Evolutionary conservation across 225 moss, liverwort and hornwort species (phyloP).

Genomic region (Asterella californica): DNA sequence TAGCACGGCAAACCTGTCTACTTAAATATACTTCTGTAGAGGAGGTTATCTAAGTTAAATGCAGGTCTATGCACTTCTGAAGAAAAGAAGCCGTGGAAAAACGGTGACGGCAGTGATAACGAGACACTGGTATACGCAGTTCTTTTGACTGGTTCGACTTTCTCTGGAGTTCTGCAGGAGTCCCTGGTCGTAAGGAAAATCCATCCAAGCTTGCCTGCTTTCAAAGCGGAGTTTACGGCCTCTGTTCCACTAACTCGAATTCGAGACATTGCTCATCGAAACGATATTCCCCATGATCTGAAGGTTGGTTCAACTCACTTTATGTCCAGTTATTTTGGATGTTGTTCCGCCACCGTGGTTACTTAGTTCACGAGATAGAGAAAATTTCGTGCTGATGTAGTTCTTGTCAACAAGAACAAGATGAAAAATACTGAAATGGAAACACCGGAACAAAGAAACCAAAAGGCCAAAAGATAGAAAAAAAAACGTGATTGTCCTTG

Average conservation of each 20-base stretch:
- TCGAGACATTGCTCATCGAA: conserved; percentile 90
- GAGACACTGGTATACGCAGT: neutral
- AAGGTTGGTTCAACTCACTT: conserved; percentile 40
- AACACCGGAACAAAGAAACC: too few relatives aligned
- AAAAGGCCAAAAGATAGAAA: too few relatives aligned
- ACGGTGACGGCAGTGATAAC: neutral
- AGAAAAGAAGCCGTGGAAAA: neutral
- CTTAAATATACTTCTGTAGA: neutral
- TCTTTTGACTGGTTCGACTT: neutral
- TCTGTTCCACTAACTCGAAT: conserved; percentile 91
- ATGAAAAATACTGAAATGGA: too few relatives aligned
- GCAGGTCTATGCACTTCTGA: neutral
- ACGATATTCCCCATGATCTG: conserved; percentile 91
- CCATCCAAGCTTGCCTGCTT: conserved; percentile 90
- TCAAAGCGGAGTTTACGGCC: conserved; percentile 93
- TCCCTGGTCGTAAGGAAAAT: conserved; percentile 75
- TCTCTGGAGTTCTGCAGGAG: conserved; percentile 40
- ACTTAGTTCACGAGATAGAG: neutral
- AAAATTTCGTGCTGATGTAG: neutral
- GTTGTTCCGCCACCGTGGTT: neutral
- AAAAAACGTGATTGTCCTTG: too few relatives aligned
- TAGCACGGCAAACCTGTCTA: neutral
- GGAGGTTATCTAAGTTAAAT: neutral
- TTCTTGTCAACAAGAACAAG: neutral
- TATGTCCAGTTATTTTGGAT: neutral